Conservation (phyloP, 192 early-diverging fungal species). For the Entophlyctis luteolus region DNA sequence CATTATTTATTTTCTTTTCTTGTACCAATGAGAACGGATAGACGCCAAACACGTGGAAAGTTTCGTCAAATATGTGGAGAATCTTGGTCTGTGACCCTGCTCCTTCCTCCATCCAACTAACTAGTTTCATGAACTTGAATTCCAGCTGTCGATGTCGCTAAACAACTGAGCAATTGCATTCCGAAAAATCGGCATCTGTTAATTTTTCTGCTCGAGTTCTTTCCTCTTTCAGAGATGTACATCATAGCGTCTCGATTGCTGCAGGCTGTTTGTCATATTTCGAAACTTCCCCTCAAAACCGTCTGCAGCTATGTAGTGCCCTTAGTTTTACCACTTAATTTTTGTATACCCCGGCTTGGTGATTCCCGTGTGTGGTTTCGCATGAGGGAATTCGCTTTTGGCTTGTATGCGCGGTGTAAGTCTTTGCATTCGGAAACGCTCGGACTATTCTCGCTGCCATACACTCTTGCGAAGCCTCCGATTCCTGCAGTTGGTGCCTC, state of each 20-base stretch:
- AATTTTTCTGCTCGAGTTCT: conserved; percentile 10
- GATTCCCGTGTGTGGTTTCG: neutral
- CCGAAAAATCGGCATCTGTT: neutral
- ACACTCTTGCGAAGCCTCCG: neutral
- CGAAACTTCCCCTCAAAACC: neutral
- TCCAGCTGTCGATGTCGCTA: neutral
- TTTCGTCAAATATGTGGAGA: too few species aligned
- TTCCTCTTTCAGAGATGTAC: conserved; percentile 7
- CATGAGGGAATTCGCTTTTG: conserved; percentile 13
- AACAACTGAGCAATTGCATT: neutral
- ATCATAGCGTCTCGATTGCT: neutral
- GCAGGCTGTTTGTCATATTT: neutral
- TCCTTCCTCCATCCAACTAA: neutral
- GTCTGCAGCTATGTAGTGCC: neutral
- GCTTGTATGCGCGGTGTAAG: conserved; percentile 10
- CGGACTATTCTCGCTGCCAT: neutral
- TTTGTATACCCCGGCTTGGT: conserved; percentile 3
- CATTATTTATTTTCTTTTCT: too few species aligned
- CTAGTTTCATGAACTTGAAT: neutral
- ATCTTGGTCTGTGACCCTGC: neutral
- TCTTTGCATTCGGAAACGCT: neutral
- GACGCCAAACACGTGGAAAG: too few species aligned
- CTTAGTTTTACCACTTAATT: conserved; percentile 11
- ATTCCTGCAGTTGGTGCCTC: neutral
- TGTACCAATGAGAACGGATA: too few species aligned